A percentile compares a stretch with the other conserved stretches of the same genome.
phyloP scores from a whole-genome alignment of 2,329 filamentous ascomycete species.

The Neurospora crassa region DNA sequence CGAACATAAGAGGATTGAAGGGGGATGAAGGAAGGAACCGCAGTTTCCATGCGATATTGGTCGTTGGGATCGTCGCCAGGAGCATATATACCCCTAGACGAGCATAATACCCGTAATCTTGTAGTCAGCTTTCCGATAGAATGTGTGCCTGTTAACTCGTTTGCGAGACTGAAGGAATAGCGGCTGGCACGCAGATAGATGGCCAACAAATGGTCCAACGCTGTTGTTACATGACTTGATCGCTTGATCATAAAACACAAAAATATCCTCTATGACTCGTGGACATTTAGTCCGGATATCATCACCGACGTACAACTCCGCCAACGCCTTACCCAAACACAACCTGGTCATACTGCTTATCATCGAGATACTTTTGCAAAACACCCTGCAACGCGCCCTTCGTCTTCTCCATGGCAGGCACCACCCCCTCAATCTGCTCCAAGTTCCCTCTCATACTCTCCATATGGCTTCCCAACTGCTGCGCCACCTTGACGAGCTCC shows the following conservation, averaged over 20 bases:
- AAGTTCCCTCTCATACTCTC: slow-evolving; percentile 47
- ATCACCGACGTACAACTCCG: background rate
- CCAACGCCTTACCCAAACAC: slow-evolving; percentile 21
- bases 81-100: background rate
- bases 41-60: background rate
- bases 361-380: slow-evolving; percentile 35
- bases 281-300: background rate
- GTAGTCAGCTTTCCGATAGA: background rate
- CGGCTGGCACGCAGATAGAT: background rate
- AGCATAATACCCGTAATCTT: background rate
- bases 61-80: background rate
- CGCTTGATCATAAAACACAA: background rate
- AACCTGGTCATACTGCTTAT: slow-evolving; percentile 36
- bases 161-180: background rate
- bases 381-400: slow-evolving; percentile 40
- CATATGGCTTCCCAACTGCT: slow-evolving; percentile 44
- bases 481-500: slow-evolving; percentile 34
- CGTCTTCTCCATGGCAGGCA: slow-evolving; percentile 37
- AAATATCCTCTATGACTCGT: background rate
- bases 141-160: background rate
- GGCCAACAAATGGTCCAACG: background rate
- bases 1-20: background rate
- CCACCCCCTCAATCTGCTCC: slow-evolving; percentile 41
- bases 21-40: background rate
- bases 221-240: background rate